phyloP scores from a whole-genome alignment of 2,329 filamentous ascomycete species.

The Hymenoscyphus repandus region DNA sequence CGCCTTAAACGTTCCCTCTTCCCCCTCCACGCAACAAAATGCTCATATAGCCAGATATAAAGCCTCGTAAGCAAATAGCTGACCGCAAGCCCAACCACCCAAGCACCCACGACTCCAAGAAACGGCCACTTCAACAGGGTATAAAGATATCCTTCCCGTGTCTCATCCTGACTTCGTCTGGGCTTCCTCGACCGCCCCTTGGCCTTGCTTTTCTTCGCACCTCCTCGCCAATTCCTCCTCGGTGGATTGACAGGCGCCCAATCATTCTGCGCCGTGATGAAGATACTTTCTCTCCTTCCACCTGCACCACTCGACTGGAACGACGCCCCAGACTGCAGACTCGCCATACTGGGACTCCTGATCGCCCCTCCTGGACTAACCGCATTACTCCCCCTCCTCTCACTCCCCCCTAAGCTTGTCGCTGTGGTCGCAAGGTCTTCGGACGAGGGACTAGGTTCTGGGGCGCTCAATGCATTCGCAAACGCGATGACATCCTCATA shows the following conservation, averaged over 20 bases:
- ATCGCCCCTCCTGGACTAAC: background rate
- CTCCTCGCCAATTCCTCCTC: constrained; percentile 11
- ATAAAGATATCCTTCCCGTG: constrained; percentile 88
- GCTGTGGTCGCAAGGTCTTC: constrained; percentile 37
- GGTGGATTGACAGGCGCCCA: constrained; percentile 75
- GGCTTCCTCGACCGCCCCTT: constrained; percentile 30
- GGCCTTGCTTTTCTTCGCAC: constrained; percentile 31
- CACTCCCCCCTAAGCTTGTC: background rate
- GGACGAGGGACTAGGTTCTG: constrained; percentile 64
- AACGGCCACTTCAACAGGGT: constrained; percentile 88
- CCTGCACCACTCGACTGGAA: background rate
- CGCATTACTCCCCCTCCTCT: background rate
- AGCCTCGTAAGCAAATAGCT: constrained; percentile 76
- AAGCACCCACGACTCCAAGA: constrained; percentile 70
- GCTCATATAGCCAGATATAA: constrained; percentile 91
- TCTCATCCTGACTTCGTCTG: constrained; percentile 73
- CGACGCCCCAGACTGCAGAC: background rate
- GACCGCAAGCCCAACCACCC: constrained; percentile 68
- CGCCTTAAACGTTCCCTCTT: constrained; percentile 65
- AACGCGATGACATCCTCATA: constrained; percentile 72
- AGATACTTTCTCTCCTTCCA: constrained; percentile 34
- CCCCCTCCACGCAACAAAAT: constrained; percentile 85
- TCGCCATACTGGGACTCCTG: background rate
- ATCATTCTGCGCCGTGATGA: constrained; percentile 89
- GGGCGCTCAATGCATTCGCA: constrained; percentile 73